Conservation (phyloP, 257 asterid species). For the Agastache rugosa region DNA sequence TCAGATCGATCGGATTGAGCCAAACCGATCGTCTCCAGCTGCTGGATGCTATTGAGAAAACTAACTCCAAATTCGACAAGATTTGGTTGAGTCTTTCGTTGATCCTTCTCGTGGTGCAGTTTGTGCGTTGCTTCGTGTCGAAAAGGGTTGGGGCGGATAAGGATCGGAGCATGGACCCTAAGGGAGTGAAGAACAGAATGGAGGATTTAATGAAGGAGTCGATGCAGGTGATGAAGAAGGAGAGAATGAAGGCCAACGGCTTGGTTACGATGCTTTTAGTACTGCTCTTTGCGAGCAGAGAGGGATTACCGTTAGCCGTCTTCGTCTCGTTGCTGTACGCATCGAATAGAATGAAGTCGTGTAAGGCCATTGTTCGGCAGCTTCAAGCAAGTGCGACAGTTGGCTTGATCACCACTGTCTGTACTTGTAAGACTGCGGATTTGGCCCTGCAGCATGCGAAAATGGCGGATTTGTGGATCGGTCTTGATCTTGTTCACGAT, state of each 20-base stretch:
- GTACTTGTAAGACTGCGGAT: conserved; percentile 32
- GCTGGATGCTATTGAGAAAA: conserved; percentile 34
- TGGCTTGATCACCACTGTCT: conserved; percentile 47
- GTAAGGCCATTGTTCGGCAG: conserved; percentile 33
- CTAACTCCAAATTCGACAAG: conserved; percentile 44
- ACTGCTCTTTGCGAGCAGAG: conserved; percentile 35
- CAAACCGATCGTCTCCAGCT: conserved; percentile 13
- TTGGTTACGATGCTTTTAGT: conserved; percentile 43
- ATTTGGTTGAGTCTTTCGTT: conserved; percentile 44
- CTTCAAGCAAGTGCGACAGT: conserved; percentile 39
- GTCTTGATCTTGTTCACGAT: conserved; percentile 26
- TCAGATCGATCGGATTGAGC: neutral
- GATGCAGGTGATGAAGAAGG: conserved; percentile 38
- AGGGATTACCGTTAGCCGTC: conserved; percentile 44
- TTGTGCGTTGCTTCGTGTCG: conserved; percentile 43
- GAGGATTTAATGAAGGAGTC: conserved; percentile 51
- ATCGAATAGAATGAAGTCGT: conserved; percentile 38
- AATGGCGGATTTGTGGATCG: conserved; percentile 55
- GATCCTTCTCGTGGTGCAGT: conserved; percentile 43
- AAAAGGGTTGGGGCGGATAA: conserved; percentile 23
- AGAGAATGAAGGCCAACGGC: conserved; percentile 32
- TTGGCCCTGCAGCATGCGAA: conserved; percentile 30
- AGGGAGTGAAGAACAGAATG: conserved; percentile 36
- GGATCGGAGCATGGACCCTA: conserved; percentile 26
- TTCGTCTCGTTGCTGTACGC: conserved; percentile 38